Conservation (phyloP, 768 basidiomycete species). For the Tubosaeta sp. region DNA sequence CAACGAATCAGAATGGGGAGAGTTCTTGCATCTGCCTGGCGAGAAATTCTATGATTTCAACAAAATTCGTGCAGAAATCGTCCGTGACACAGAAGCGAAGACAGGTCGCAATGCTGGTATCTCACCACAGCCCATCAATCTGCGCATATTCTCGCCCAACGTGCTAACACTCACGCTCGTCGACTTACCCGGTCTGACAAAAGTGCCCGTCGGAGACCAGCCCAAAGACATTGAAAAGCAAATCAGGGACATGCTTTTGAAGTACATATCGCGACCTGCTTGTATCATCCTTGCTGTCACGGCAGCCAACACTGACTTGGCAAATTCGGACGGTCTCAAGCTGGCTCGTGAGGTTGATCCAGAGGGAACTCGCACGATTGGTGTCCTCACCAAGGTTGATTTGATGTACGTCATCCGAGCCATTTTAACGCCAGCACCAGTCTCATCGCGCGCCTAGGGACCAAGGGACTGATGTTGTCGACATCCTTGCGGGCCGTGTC, state of each 20-base stretch:
- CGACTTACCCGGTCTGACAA: conserved; percentile 94
- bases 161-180: conserved; percentile 96
- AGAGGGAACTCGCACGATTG: conserved; percentile 94
- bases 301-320: conserved; percentile 93
- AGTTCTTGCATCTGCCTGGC: conserved; percentile 93
- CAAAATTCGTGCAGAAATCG: conserved; percentile 95
- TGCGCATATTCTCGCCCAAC: conserved; percentile 95
- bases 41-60: conserved; percentile 98
- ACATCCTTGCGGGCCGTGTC: conserved; percentile 95
- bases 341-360: conserved; percentile 96
- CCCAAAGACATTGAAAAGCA: conserved; percentile 97
- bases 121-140: conserved; percentile 94
- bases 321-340: conserved; percentile 97
- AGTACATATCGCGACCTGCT: conserved; percentile 91
- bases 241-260: conserved; percentile 93
- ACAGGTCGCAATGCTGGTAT: conserved; percentile 98
- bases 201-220: conserved; percentile 94
- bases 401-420: conserved; percentile 68
- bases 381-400: conserved; percentile 97
- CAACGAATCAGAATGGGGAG: conserved; percentile 97
- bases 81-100: conserved; percentile 96
- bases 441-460: conserved; percentile 57
- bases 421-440: neutral
- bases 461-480: conserved; percentile 95
- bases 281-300: conserved; percentile 98